Evolutionary conservation across 139 green algal genomes (phyloP), one percentile per base, ranked within the genome.

Genomic region (Nannochloris sp.): DNA sequence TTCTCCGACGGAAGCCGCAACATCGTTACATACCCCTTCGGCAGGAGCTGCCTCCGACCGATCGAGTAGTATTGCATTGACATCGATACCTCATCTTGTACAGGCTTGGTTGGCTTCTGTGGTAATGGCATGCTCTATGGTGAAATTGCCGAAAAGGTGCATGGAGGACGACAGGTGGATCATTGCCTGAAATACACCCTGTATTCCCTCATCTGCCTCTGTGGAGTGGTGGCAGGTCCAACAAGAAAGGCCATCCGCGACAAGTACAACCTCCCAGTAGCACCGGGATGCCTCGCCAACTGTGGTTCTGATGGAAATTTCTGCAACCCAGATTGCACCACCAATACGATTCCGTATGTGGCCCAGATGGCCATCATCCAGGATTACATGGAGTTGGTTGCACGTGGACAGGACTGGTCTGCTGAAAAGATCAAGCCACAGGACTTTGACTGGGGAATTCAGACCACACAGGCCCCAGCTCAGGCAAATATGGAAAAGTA

Each of bases 71-170:
- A 36, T 8, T 36, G 11, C 33, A 40, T 8, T 40, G 33, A 40
- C 33, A 23, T 49, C 46, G 16, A 1, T 26, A 20, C n/a, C 10
- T 53, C n/a, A 28, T 53, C 56, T 57, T 25, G 28, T 43, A 10
- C 60, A 66, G 60, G 28, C 37, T 44, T 66, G 33, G 57, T 66
- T 45, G 60, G 60, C 10, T 66, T 16, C 44, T 66, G 36, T 31
- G 13, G 51, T 13, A 45, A 45, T 45, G 51, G 60, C 57, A 28
- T 66, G 51, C 14, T 66, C 10, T 55, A 66, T 43, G 48, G 45
- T 9, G 11, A 56, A 26, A 66, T 16, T 16, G 60, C 60, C 13
- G 36, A 57, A 45, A 56, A 57, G 13, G 46, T 59, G 13, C 60
- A 57, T 45, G 60, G 45, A 49, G 45, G 45, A 31, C 13, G 57